A percentile compares a stretch with the other conserved stretches of the same genome.
phyloP scores from a whole-genome alignment of 78 protist species.

The Monosiga brevicollis region DNA sequence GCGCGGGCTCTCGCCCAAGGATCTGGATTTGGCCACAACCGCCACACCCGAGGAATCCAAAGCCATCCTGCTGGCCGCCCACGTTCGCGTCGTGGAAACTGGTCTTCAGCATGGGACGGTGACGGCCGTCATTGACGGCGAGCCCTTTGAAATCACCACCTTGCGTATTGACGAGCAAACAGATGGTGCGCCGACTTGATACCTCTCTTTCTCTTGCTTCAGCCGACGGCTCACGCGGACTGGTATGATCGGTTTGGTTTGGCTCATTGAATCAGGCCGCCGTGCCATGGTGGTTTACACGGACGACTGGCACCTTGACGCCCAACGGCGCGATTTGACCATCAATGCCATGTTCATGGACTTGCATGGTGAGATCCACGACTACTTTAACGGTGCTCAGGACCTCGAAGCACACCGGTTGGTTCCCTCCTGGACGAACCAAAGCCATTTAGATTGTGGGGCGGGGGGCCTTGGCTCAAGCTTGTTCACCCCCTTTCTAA shows the following conservation, averaged over 20 bases:
- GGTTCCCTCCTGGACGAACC: no score
- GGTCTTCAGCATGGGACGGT: conserved; percentile 31
- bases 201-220: no score
- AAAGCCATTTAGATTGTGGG: no score
- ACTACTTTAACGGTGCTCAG: conserved; percentile 13
- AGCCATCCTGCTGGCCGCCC: neutral
- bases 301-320: conserved; percentile 11
- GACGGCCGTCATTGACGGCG: conserved; percentile 5
- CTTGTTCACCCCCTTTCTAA: no score
- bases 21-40: conserved; percentile 20
- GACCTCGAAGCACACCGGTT: neutral
- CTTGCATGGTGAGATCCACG: conserved; percentile 16
- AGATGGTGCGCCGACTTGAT: no score
- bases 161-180: conserved; percentile 5
- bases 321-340: conserved; percentile 18
- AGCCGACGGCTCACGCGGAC: no score
- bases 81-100: conserved; percentile 5
- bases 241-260: no score
- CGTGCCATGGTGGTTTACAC: conserved; percentile 3
- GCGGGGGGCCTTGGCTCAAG: no score
- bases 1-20: conserved; percentile 12
- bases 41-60: conserved; percentile 12
- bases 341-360: conserved; percentile 18
- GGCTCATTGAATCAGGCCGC: no score
- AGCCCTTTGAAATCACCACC: conserved; percentile 20